Base-by-base conservation (phyloP, 345 rosid genomes). In the Excoecaria agallocha region DNA sequence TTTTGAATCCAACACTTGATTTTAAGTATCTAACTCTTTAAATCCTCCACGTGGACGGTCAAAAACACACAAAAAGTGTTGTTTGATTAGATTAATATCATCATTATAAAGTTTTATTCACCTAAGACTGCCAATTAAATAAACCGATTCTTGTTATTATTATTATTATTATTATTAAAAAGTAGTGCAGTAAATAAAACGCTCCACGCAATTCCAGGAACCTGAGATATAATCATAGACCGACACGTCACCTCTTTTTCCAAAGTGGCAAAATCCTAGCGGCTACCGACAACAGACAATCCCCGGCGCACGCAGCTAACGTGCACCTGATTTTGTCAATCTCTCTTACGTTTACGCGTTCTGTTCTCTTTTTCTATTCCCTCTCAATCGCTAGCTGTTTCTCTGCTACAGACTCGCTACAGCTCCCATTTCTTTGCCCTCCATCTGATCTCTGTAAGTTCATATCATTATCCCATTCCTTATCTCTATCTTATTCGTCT, bases 211-310 rank as follows among this genome's bases (percentile, higher is more conserved):
- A 62, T 76, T 70, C 11, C 46, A 64, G 75, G 75, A 25, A n/a
- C 35, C 7, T 55, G 66, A 30, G 17, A 63, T 70, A 24, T 25
- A 35, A 45, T 46, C 37, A 7, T 1, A 13, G 70, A 38, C 74
- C 74, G 70, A 70, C 79, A 63, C 69, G 75, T 82, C 74, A 59
- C 19, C 12, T 3, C 4, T 6, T 1, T 0, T 6, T 35, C 22
- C 71, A 30, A 84, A 89, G 88, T 89, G 93, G 82, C 86, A 39
- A 24, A 41, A 76, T 73, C 76, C 52, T 74, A 82, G 49, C 85
- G 88, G 91, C 77, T 79, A 85, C 91, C 91, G 89, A 89, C 93
- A 87, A 72, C 59, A 24, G 73, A 74, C 75, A 77, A 58, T 20
- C 43, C 49, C 63, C 79, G 73, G 80, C 82, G 70, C 81, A 65